Conservation (phyloP, 2,329 filamentous ascomycete genomes). For the Nigrograna mackinnonii region DNA sequence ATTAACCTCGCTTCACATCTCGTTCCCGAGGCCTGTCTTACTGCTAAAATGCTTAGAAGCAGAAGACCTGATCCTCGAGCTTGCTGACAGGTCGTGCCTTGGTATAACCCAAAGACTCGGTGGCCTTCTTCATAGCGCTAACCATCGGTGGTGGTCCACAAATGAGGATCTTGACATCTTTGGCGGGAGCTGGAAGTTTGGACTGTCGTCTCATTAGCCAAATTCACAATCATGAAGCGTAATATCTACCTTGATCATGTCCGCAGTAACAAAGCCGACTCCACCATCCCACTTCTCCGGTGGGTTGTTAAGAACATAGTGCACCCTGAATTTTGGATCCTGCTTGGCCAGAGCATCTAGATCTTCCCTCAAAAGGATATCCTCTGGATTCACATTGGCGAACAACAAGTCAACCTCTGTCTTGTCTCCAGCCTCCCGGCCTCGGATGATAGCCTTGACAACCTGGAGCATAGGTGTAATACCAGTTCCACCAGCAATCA, state of each 20-base stretch:
- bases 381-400: conserved; percentile 90
- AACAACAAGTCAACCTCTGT: conserved; percentile 96
- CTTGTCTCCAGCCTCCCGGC: conserved; percentile 72
- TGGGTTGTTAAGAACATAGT: conserved; percentile 97
- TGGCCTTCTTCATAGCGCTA: conserved; percentile 93
- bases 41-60: conserved; percentile 73
- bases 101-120: conserved; percentile 84
- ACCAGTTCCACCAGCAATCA: conserved; percentile 96
- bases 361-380: conserved; percentile 92
- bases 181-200: conserved; percentile 78
- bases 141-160: conserved; percentile 98
- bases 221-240: background rate
- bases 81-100: conserved; percentile 97
- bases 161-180: conserved; percentile 89
- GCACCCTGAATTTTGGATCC: conserved; percentile 80
- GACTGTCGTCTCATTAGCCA: conserved; percentile 56
- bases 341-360: conserved; percentile 77
- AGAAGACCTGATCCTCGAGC: conserved; percentile 96
- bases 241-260: conserved; percentile 82
- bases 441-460: conserved; percentile 84
- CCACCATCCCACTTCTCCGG: conserved; percentile 90
- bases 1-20: too few relatives aligned
- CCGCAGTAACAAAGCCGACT: conserved; percentile 90
- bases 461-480: conserved; percentile 99
- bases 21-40: too few relatives aligned